phyloP scores from a whole-genome alignment of 2,329 filamentous ascomycete genomes.

The Pestalotiopsis sp. region DNA sequence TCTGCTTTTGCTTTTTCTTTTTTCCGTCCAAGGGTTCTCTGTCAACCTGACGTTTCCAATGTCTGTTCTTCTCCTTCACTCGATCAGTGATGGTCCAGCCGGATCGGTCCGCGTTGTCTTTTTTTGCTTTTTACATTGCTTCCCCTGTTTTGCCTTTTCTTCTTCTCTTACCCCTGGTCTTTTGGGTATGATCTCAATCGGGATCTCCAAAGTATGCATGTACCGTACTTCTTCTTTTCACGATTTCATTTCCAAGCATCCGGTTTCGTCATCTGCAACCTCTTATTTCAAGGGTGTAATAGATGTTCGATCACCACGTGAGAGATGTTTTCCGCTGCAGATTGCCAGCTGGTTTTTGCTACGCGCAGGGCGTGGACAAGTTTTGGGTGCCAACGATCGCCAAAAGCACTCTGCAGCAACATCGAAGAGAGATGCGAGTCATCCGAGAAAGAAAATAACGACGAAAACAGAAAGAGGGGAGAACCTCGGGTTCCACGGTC shows the following conservation, averaged over 20 bases:
- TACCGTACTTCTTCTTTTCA: background rate
- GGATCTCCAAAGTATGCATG: background rate
- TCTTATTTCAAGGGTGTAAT: background rate
- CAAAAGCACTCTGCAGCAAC: background rate
- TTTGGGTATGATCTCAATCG: background rate
- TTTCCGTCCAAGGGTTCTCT: conserved; percentile 15
- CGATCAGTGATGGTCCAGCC: background rate
- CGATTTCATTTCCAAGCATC: background rate
- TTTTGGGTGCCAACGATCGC: background rate
- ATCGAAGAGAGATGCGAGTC: background rate
- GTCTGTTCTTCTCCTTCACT: background rate
- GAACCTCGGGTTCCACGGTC: background rate
- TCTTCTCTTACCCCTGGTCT: background rate
- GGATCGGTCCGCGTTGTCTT: conserved; percentile 6
- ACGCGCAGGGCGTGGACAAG: background rate
- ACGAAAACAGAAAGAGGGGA: background rate
- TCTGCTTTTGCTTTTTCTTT: conserved; percentile 17
- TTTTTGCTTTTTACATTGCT: background rate
- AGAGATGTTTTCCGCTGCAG: background rate
- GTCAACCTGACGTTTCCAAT: conserved; percentile 6
- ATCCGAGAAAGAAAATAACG: background rate
- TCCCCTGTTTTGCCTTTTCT: background rate
- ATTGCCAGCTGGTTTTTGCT: background rate
- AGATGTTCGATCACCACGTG: background rate
- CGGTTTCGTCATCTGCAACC: background rate